These are phyloP conservation scores for Oryza meyeriana DNA, from an alignment of 176 grass and related monocot genomes.

Conservation along the genomic window DNA sequence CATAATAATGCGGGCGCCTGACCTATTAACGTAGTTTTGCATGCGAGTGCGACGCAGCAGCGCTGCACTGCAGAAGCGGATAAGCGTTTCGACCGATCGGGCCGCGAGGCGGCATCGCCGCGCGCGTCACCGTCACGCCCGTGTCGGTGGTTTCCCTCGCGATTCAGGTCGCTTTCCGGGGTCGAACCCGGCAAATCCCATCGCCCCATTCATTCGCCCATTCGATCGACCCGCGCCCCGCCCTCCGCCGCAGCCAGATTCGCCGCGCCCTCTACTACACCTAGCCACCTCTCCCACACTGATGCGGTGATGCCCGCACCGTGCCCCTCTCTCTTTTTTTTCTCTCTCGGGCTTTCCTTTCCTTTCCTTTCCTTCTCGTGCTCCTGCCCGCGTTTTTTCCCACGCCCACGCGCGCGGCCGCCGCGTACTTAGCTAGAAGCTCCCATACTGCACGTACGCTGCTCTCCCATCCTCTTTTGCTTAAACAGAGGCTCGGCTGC, in stretches of 20 bases:
- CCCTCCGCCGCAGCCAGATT: neutral
- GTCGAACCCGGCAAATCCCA: constrained; percentile 12
- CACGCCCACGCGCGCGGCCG: neutral
- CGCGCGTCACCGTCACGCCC: neutral
- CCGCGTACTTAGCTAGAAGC: neutral
- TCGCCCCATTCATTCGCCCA: neutral
- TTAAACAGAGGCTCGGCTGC: neutral
- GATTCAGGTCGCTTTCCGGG: constrained; percentile 26
- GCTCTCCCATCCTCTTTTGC: neutral
- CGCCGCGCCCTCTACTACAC: too few relatives aligned
- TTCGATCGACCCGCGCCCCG: neutral
- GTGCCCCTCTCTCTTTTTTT: neutral
- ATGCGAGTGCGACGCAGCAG: constrained; percentile 3
- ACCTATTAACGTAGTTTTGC: neutral
- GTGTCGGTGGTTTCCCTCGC: constrained; percentile 36
- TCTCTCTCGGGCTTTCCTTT: neutral
- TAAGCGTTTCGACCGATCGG: constrained; percentile 16
- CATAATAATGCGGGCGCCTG: constrained; percentile 7
- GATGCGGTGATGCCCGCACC: neutral
- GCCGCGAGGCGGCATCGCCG: neutral
- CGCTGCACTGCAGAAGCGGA: constrained; percentile 21
- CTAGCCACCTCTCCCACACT: neutral
- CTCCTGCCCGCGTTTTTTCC: neutral
- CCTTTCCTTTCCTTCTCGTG: too few relatives aligned
- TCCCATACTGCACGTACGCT: neutral